Base-by-base conservation (phyloP, 2,329 filamentous ascomycete genomes). In the Arthrobotrys sphaeroides region DNA sequence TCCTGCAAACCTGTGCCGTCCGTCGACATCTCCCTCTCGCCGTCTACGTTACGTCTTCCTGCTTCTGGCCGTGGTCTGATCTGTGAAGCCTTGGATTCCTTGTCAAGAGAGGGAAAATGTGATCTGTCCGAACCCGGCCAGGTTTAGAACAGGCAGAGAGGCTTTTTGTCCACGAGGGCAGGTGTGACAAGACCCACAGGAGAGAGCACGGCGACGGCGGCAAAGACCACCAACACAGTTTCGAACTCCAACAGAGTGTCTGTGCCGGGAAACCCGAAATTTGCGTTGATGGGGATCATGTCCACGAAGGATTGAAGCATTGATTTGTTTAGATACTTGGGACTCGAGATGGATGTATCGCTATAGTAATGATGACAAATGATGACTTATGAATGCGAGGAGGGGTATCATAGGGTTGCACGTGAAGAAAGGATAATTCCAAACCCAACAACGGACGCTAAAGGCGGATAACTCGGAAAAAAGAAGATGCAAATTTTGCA, bases 341-440 rank as follows among this genome's bases (percentile, higher is more conserved):
- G 36, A 40, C 12, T 5, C 5, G 36, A 40, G 12, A n/a, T 22
- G 13, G 40, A 43, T 43, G 5, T 43, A 22, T 1, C 13, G 10
- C 6, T 43, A 22, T 6, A 20, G n/a, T n/a, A n/a, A n/a, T n/a
- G n/a, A 43, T 12, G 18, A 6, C 5, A 43, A 43, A 43, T 16
- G 12, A 55, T 36, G 10, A 31, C 31, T 55, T n/a, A n/a, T n/a
- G 38, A 55, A 10, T 3, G 31, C 13, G 51, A 33, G 51, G n/a
- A n/a, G n/a, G n/a, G 51, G 51, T 55, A 55, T 55, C 51, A 55
- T 55, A n/a, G 28, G 51, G n/a, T n/a, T n/a, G 31, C 18, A 55
- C 18, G 51, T 13, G 13, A 36, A n/a, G n/a, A 55, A 55, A n/a
- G 7, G 18, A 55, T 36, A 20, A 53, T 28, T 55, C 31, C 31